phyloP scores from a whole-genome alignment of 164 flowering plant genomes.

The Vitis labrusca region DNA sequence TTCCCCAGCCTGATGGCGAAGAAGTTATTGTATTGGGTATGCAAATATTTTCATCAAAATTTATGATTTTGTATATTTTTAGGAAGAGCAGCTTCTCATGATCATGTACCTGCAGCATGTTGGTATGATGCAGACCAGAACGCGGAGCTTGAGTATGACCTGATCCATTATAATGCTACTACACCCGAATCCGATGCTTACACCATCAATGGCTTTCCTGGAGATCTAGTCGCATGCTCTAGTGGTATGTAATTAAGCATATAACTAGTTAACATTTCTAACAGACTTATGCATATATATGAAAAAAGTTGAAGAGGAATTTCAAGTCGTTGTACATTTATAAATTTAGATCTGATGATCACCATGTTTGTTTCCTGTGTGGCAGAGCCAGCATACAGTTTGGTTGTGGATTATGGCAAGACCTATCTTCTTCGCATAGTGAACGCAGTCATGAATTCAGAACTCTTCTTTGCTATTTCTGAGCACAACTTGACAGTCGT shows the following conservation, averaged over 20 bases:
- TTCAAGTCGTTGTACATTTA: too few species aligned
- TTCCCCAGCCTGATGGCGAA: conserved; percentile 34
- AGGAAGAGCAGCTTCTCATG: too few species aligned
- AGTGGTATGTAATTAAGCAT: conserved; percentile 5
- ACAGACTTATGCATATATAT: too few species aligned
- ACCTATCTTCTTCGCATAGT: conserved; percentile 26
- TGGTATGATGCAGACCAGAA: conserved; percentile 31
- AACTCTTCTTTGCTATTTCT: conserved; percentile 20
- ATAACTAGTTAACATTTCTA: too few species aligned
- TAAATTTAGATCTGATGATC: too few species aligned
- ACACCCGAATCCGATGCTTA: conserved; percentile 26
- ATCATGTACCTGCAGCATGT: conserved; percentile 3
- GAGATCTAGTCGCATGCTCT: conserved; percentile 28
- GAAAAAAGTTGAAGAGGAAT: too few species aligned
- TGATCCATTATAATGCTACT: conserved; percentile 13
- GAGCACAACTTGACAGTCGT: conserved; percentile 25
- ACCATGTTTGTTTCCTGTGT: too few species aligned
- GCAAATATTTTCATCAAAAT: neutral
- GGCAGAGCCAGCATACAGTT: conserved; percentile 4
- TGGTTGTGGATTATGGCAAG: conserved; percentile 10
- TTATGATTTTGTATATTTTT: neutral
- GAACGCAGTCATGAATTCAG: conserved; percentile 17
- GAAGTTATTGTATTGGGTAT: conserved; percentile 33
- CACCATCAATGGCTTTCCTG: conserved; percentile 37
- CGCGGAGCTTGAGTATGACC: conserved; percentile 12